Evolutionary conservation across 768 basidiomycete genomes (phyloP).

Genomic region (Kondoa malvinella): DNA sequence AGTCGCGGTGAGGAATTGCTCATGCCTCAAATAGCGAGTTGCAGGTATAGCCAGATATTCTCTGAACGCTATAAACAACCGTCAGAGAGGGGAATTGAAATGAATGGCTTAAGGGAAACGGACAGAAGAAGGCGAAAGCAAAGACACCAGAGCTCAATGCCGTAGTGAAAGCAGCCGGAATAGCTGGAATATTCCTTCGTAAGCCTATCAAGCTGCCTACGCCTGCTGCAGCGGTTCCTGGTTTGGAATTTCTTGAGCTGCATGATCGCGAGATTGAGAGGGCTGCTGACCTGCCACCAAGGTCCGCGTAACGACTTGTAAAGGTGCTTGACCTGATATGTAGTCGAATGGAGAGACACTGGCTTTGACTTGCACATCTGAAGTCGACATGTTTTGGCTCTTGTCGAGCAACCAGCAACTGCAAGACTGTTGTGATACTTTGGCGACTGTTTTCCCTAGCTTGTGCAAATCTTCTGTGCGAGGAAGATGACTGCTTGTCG

Average conservation of each 20-base stretch:
- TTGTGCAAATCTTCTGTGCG: too few relatives aligned
- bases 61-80: not conserved
- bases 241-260: not conserved
- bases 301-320: not conserved
- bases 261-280: not conserved
- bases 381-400: too few relatives aligned
- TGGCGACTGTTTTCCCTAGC: too few relatives aligned
- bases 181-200: conserved; percentile 19
- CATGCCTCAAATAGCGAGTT: conserved; percentile 12
- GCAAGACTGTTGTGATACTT: too few relatives aligned
- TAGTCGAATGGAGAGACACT: not conserved
- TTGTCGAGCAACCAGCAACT: too few relatives aligned
- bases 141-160: conserved; percentile 19
- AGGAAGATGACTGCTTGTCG: too few relatives aligned
- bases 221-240: conserved; percentile 15
- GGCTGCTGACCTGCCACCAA: not conserved
- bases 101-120: not conserved
- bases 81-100: not conserved
- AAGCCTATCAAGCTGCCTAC: conserved; percentile 21
- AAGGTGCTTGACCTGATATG: not conserved
- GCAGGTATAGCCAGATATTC: conserved; percentile 7
- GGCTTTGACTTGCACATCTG: too few relatives aligned
- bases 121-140: conserved; percentile 27
- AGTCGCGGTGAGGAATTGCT: conserved; percentile 11
- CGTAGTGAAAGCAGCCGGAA: conserved; percentile 22